A percentile compares a stretch with the other conserved stretches of the same genome.
phyloP scores from a whole-genome alignment of 768 basidiomycete genomes.

The Trametes meyenii region DNA sequence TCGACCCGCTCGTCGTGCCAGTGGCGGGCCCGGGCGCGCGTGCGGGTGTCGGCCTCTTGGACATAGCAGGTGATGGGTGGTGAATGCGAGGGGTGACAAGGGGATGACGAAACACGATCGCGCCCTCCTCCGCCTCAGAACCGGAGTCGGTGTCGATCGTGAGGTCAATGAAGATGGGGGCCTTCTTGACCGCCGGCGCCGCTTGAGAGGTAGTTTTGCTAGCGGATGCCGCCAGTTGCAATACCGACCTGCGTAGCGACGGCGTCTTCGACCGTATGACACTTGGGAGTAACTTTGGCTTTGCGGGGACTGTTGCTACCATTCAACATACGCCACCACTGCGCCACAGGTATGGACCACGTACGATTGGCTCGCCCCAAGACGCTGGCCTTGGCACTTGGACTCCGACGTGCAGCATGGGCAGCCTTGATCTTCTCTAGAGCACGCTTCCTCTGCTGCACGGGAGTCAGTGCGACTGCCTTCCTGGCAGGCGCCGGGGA shows the following conservation, averaged over 20 bases:
- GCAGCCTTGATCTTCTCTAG: constrained; percentile 7
- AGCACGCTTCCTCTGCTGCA: background rate
- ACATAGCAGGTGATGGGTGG: constrained; percentile 5
- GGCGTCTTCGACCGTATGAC: background rate
- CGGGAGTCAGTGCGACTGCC: constrained; percentile 70
- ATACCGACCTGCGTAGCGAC: background rate
- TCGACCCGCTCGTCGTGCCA: background rate
- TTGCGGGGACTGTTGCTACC: background rate
- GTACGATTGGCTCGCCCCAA: constrained; percentile 9
- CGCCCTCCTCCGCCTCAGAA: constrained; percentile 1
- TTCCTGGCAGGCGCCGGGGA: constrained; percentile 42
- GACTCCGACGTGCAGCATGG: constrained; percentile 4
- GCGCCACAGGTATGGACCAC: background rate
- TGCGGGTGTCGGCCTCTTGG: constrained; percentile 12
- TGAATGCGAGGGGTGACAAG: constrained; percentile 20
- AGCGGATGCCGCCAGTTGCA: background rate
- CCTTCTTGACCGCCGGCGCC: constrained; percentile 5
- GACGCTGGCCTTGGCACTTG: background rate
- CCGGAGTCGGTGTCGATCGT: constrained; percentile 22
- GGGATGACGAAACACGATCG: constrained; percentile 8
- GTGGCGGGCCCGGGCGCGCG: background rate
- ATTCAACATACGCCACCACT: too few relatives aligned
- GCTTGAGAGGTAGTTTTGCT: background rate
- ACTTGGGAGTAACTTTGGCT: background rate
- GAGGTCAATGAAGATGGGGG: constrained; percentile 24